Conservation (phyloP, 225 moss, liverwort and hornwort species). For the Lunularia cruciata region DNA sequence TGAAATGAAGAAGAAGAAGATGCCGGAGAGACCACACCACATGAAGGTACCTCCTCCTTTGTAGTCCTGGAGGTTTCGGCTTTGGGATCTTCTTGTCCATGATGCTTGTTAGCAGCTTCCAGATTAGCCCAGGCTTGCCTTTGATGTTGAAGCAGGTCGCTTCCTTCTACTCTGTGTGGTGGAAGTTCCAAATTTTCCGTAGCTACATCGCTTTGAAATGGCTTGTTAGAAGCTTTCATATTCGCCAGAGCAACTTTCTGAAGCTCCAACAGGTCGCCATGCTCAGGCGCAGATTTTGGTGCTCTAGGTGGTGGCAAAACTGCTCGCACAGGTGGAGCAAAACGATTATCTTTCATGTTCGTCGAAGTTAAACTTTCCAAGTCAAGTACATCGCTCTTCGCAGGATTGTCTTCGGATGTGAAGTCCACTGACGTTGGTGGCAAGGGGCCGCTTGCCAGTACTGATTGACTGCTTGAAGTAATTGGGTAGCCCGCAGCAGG, state of each 20-base stretch:
- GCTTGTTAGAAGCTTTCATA: no score
- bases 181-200: no score
- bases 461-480: no score
- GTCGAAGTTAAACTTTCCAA: conserved; percentile 9
- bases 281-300: background rate
- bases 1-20: conserved; percentile 26
- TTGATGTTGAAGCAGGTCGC: no score
- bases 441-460: no score
- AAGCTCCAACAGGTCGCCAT: conserved; percentile 17
- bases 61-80: background rate
- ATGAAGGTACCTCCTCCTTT: background rate
- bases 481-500: no score
- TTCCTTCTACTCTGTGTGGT: no score
- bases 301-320: background rate
- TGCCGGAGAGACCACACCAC: conserved; percentile 16
- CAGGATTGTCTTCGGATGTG: no score
- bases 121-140: background rate
- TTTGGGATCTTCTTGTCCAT: background rate
- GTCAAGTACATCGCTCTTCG: conserved; percentile 11
- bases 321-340: no score
- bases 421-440: no score
- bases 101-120: background rate
- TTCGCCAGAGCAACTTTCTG: conserved; percentile 18
- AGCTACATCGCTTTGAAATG: no score
- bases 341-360: background rate